Evolutionary conservation across 176 grass and related monocot species (phyloP), one percentile per base, ranked within the genome.

Genomic region (Chloris gayana): DNA sequence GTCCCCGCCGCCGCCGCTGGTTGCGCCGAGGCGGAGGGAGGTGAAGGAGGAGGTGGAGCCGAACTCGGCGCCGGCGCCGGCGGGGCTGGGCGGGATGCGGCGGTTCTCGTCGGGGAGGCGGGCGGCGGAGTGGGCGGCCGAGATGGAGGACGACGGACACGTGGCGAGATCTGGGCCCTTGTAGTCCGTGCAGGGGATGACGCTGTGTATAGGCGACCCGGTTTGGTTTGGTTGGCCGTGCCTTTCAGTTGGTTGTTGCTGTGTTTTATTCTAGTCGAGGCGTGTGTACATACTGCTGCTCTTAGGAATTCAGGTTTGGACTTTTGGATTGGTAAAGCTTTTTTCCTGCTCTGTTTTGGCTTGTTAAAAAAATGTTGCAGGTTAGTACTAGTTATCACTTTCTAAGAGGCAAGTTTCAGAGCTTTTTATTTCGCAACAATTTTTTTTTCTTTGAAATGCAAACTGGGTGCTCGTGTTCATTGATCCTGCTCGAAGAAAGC

Each of bases 61-160:
- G n/a, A n/a, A n/a, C n/a, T n/a, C n/a, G n/a, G n/a, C n/a, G 22
- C 24, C 51, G 82, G 39, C 66, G 70, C 85, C 86, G 15, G n/a
- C n/a, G n/a, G 90, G 70, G 37, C 70, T 95, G 4, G 91, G 93
- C 17, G 86, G 82, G 45, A 86, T 91, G 92, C 87, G 50, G 67
- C 83, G 83, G 60, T 93, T 93, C 74, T 6, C 88, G 14, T 98
- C 92, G 3, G 92, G 92, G n/a, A 64, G 89, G 81, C 81, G 88
- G 67, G 73, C 70, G 64, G 71, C 68, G 76, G 86, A 86, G 17
- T 99, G 94, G 91, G 64, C 80, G 44, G 79, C 82, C 29, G 73
- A 87, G 76, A 21, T 72, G 30, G 87, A 85, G 22, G 71, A n/a
- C 2, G 69, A 81, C 8, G 86, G 15, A 72, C 70, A 45, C 85